Percentiles rank a stretch among this genome's conserved stretches.
Conservation (phyloP, 768 basidiomycete genomes). For the Strobilomyces echinocephalus region DNA sequence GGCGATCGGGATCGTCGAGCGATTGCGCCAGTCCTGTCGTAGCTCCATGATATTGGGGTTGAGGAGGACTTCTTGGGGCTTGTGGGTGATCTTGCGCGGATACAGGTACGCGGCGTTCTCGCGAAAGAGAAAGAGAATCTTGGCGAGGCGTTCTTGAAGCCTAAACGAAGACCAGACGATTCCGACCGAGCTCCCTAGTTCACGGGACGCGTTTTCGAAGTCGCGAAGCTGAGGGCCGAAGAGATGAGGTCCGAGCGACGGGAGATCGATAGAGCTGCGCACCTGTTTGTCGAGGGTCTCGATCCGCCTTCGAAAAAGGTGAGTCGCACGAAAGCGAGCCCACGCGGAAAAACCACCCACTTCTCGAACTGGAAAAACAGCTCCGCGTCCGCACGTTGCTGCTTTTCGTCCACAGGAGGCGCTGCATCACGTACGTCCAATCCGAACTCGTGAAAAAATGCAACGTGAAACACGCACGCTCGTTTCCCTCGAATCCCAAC, state of each 20-base stretch:
- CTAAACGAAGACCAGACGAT: conserved; percentile 48
- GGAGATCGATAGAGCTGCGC: conserved; percentile 7
- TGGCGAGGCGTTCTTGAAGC: conserved; percentile 45
- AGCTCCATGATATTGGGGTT: conserved; percentile 30
- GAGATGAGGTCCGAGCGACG: not conserved
- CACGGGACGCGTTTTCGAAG: conserved; percentile 51
- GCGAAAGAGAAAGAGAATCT: conserved; percentile 46
- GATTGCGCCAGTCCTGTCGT: conserved; percentile 29
- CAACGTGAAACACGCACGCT: conserved; percentile 22
- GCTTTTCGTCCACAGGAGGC: conserved; percentile 44
- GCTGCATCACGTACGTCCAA: conserved; percentile 10
- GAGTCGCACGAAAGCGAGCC: not conserved
- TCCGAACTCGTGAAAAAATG: not conserved
- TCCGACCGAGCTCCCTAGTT: conserved; percentile 51
- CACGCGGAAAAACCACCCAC: conserved; percentile 20
- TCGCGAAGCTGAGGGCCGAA: conserved; percentile 39
- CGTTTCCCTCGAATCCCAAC: conserved; percentile 35
- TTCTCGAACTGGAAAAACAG: conserved; percentile 43
- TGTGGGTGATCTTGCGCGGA: conserved; percentile 40
- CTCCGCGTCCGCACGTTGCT: conserved; percentile 43
- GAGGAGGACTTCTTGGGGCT: conserved; percentile 32
- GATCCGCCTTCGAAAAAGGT: conserved; percentile 33
- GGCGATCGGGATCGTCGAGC: conserved; percentile 34
- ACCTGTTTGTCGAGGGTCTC: conserved; percentile 45
- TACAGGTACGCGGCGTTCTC: conserved; percentile 52